Percentiles rank a stretch among this genome's conserved stretches.
Conservation (phyloP, 192 early-diverging fungal species). For the Coemansia reversa region DNA sequence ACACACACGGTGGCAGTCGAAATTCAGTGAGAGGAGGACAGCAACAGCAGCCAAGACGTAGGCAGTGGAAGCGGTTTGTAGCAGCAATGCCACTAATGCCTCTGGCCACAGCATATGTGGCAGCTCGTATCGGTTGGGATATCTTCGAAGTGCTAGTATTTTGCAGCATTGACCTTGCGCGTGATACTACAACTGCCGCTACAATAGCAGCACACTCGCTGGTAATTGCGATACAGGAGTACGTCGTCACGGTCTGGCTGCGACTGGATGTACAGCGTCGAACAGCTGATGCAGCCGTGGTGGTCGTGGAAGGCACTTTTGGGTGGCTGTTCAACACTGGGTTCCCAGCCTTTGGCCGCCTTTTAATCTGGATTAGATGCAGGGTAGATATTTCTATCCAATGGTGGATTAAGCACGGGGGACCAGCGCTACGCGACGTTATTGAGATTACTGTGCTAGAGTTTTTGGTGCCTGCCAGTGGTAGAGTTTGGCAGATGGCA, state of each 20-base stretch:
- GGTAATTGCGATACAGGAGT: neutral
- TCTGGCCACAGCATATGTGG: slow-evolving; percentile 41
- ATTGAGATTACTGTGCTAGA: slow-evolving; percentile 24
- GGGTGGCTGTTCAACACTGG: slow-evolving; percentile 30
- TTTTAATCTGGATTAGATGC: neutral
- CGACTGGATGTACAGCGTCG: slow-evolving; percentile 21
- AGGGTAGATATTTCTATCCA: neutral
- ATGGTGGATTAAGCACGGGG: slow-evolving; percentile 40
- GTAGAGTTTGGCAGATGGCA: neutral
- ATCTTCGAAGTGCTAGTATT: slow-evolving; percentile 46
- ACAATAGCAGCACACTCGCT: neutral
- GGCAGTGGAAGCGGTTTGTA: slow-evolving; percentile 40
- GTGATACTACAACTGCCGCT: neutral
- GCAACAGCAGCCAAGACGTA: neutral
- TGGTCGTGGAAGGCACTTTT: slow-evolving; percentile 26
- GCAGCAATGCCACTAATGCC: slow-evolving; percentile 45
- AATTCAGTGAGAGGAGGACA: too few species aligned
- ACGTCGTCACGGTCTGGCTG: neutral
- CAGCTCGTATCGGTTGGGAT: slow-evolving; percentile 35
- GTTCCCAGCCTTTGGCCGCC: slow-evolving; percentile 18
- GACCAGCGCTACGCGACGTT: slow-evolving; percentile 18
- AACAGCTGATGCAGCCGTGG: slow-evolving; percentile 10
- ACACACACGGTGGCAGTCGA: too few species aligned
- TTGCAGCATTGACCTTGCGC: slow-evolving; percentile 28
- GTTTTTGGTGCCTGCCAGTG: slow-evolving; percentile 10